These are phyloP conservation scores for Scheffersomyces lignicola DNA, from an alignment of 1,139 yeast genomes.

Conservation along the genomic window DNA sequence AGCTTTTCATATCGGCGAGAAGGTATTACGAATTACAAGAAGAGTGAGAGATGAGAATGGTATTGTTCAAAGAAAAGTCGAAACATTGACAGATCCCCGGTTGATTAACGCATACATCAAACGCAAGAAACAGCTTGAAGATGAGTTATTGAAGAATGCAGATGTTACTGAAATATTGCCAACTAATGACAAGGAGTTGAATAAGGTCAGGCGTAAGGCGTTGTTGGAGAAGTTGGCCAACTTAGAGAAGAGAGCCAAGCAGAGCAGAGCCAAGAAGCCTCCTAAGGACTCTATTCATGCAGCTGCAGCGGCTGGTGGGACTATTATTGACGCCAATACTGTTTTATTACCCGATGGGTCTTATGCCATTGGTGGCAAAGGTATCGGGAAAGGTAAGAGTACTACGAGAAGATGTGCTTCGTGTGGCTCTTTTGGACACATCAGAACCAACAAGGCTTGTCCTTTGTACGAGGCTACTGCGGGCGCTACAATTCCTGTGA, in stretches of 20 bases:
- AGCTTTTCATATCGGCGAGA: conserved; percentile 24
- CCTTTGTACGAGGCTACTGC: conserved; percentile 63
- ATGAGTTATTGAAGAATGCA: conserved; percentile 54
- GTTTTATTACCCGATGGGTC: conserved; percentile 47
- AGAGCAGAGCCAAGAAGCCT: conserved; percentile 41
- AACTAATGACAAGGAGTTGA: conserved; percentile 83
- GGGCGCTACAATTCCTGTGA: conserved; percentile 18
- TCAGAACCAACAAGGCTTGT: conserved; percentile 84
- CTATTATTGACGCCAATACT: conserved; percentile 43
- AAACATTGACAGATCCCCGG: conserved; percentile 78
- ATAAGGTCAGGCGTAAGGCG: conserved; percentile 73
- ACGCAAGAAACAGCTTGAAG: conserved; percentile 77
- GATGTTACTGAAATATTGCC: conserved; percentile 71
- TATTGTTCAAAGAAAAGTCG: conserved; percentile 78
- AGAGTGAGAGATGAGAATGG: conserved; percentile 84
- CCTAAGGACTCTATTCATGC: conserved; percentile 42
- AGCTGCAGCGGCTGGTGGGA: conserved; percentile 50
- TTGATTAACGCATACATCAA: conserved; percentile 84
- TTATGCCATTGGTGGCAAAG: conserved; percentile 57
- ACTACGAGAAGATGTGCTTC: conserved; percentile 87
- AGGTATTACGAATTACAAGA: conserved; percentile 71
- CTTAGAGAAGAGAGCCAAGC: conserved; percentile 65
- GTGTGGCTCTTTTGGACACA: conserved; percentile 95
- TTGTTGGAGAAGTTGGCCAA: conserved; percentile 85
- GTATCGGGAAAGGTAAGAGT: conserved; percentile 74